phyloP scores from a whole-genome alignment of 768 basidiomycete genomes.

The Pisolithus albus region DNA sequence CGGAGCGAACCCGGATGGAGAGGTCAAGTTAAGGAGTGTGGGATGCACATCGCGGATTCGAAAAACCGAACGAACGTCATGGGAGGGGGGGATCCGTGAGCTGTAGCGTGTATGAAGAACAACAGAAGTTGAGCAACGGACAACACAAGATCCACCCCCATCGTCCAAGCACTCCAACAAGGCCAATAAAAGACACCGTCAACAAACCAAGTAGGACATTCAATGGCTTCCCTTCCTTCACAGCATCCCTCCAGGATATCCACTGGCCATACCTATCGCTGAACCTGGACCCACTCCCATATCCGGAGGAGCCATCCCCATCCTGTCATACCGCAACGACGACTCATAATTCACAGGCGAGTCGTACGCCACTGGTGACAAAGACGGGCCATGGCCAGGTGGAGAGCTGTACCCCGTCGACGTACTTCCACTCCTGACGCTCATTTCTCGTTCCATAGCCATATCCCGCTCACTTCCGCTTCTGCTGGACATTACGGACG shows the following conservation, averaged over 20 bases:
- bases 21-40: too few relatives aligned
- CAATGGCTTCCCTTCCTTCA: background rate
- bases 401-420: slow-evolving; percentile 30
- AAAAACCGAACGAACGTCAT: too few relatives aligned
- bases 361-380: slow-evolving; percentile 30
- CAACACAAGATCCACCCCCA: too few relatives aligned
- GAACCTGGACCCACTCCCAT: background rate
- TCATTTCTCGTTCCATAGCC: background rate
- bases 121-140: too few relatives aligned
- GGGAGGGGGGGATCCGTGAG: too few relatives aligned
- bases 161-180: too few relatives aligned
- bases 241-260: background rate
- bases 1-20: too few relatives aligned
- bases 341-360: background rate
- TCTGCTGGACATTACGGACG: slow-evolving; percentile 32
- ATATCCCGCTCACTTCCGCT: slow-evolving; percentile 18
- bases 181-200: too few relatives aligned
- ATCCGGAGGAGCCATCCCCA: background rate
- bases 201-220: too few relatives aligned
- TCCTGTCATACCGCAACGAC: background rate
- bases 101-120: too few relatives aligned
- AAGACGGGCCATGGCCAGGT: slow-evolving; percentile 12
- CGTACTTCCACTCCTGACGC: slow-evolving; percentile 30
- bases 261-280: background rate
- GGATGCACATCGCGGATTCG: too few relatives aligned